Base-by-base conservation (phyloP, 257 asterid genomes). In the Mitragyna speciosa region DNA sequence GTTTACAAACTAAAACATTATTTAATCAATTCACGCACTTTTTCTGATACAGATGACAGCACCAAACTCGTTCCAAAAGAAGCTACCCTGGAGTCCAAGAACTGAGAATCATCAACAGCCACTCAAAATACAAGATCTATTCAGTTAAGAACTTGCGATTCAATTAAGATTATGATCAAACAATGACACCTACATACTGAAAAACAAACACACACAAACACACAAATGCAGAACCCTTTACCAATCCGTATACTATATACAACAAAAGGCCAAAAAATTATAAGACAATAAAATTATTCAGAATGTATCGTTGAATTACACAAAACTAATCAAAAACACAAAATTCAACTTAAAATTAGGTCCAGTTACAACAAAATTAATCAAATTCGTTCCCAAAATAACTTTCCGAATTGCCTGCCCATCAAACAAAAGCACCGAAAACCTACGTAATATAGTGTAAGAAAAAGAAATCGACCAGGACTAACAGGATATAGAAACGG, bases 91-190 rank as follows among this genome's bases (percentile, higher is more conserved):
- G 26, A 39, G 22, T 43, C 48, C 69, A 59, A 58, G 16, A 72
- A 79, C 69, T 43, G 28, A 64, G 33, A 68, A 67, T 10, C 76
- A n/a, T n/a, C 69, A 30, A 20, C 69, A 78, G 70, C 81, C 17
- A 20, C n/a, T 31, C 26, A 12, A n/a, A 36, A 10, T 12, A 67
- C 15, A n/a, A 41, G 39, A 41, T 1, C 30, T 52, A n/a, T 67
- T 68, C 24, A 16, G 54, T 8, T 56, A 15, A 48, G 39, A 12
- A 22, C 61, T n/a, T 26, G 47, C 14, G 10, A 22, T 43, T 43
- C 22, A 43, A 0, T 11, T 70, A 22, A 24, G 22, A 24, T 49
- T 31, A 15, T 15, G 14, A 30, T 65, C 2, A 30, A 45, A 5
- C 49, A 45, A 8, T 45, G 6, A 45, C 11, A 5, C 49, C 8